Evolutionary conservation across 306 rosid genomes (phyloP).

Genomic region (Delonix regia): DNA sequence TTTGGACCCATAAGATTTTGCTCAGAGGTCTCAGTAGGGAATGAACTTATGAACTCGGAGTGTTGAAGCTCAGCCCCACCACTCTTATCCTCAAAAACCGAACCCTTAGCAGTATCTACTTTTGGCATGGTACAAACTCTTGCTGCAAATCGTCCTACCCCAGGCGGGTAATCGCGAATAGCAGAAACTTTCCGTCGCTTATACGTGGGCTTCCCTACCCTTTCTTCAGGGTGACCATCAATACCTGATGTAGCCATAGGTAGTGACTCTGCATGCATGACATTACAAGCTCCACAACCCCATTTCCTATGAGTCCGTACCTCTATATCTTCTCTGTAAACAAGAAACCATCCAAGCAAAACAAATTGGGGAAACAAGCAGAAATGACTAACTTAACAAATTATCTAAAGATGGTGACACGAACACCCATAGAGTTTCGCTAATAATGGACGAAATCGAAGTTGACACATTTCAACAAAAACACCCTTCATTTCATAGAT

Average conservation of each 20-base stretch:
- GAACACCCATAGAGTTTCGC: not conserved
- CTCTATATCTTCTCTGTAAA: not conserved
- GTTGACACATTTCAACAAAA: not conserved
- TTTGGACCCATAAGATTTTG: too few relatives aligned
- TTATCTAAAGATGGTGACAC: not conserved
- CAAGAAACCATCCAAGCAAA: not conserved
- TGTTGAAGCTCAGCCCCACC: not conserved
- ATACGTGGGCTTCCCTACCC: conserved; percentile 33
- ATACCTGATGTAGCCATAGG: conserved; percentile 33
- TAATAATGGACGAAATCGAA: not conserved
- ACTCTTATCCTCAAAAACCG: not conserved
- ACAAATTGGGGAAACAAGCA: not conserved
- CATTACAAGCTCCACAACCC: conserved; percentile 27
- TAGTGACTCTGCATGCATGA: conserved; percentile 31
- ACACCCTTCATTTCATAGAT: not conserved
- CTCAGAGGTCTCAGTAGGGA: too few relatives aligned
- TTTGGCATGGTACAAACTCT: not conserved
- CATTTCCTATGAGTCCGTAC: conserved; percentile 26
- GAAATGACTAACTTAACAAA: not conserved
- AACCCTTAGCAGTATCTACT: not conserved
- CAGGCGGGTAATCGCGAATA: conserved; percentile 57
- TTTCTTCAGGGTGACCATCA: conserved; percentile 40
- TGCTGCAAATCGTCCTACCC: conserved; percentile 45
- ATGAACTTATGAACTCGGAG: not conserved
- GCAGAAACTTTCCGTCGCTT: conserved; percentile 47